Base-by-base conservation (phyloP, 306 rosid genomes). In the Vicia sativa region DNA sequence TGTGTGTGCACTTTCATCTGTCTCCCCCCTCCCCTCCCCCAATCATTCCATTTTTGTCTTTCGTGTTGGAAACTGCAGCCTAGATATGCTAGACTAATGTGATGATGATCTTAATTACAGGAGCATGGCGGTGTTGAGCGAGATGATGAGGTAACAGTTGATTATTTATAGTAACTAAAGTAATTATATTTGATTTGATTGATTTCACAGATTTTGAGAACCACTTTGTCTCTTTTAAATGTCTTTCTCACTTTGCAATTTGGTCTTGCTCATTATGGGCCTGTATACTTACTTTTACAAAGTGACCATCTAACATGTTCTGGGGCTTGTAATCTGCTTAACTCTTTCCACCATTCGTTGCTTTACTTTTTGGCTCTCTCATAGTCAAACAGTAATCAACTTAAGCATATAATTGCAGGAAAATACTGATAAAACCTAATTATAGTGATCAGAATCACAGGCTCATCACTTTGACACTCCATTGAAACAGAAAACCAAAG, bases 91-190 rank as follows among this genome's bases (percentile, higher is more conserved):
- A 48, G 66, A 53, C 26, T 67, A 71, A 82, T 57, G 45, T 66
- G 62, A n/a, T 58, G 39, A 9, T 52, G 59, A 34, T 73, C 65
- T 66, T 77, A 19, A 19, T 76, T 83, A 74, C 86, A 93, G 99
- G 96, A 81, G 64, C 92, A 75, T 39, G 85, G 90, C 29, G 53
- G 84, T 73, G 74, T 78, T 79, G 95, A 77, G 75, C 88, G 96
- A 65, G 96, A 93, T 80, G 97, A 85, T 5, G 96, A 90, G 97
- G 99, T 90, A 93, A 74, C 65, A 44, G 21, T 46, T 61, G 13
- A n/a, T 43, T 29, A 31, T 76, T 50, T 14, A 57, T 72, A 16
- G 62, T 74, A 38, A 52, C 64, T 50, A 12, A n/a, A 58, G 60
- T 68, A 65, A 56, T 61, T 69, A 56, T 58, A 61, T 73, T 61